Percentiles rank a stretch among this genome's conserved stretches.
Evolutionary conservation across 495 filamentous ascomycete genomes (phyloP).

Genomic region (Aspergillus kassunensis): DNA sequence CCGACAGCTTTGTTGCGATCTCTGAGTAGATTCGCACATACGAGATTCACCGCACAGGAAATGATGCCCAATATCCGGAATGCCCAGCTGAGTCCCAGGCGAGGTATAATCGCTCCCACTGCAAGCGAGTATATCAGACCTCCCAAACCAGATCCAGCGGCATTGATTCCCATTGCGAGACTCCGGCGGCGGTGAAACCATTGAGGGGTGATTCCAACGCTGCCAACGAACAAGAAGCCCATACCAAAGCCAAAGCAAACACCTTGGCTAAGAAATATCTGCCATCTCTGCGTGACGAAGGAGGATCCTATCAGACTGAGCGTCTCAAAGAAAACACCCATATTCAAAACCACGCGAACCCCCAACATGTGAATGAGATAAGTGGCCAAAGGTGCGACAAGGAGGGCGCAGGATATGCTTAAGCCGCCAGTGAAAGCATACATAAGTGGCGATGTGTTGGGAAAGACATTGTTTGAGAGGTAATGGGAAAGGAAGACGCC

Average conservation of each 20-base stretch:
- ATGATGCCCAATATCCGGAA: slow-evolving; percentile 69
- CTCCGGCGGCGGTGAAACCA: slow-evolving; percentile 71
- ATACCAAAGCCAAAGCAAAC: slow-evolving; percentile 71
- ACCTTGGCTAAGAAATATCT: slow-evolving; percentile 72
- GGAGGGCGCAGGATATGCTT: slow-evolving; percentile 59
- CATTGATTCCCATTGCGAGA: slow-evolving; percentile 69
- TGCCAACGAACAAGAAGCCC: slow-evolving; percentile 72
- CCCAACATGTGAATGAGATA: slow-evolving; percentile 50
- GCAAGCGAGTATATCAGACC: slow-evolving; percentile 59
- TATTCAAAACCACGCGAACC: slow-evolving; percentile 52
- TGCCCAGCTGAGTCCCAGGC: slow-evolving; percentile 63
- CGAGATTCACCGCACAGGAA: slow-evolving; percentile 59
- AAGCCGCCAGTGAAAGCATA: slow-evolving; percentile 75
- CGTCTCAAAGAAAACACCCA: slow-evolving; percentile 58
- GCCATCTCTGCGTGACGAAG: slow-evolving; percentile 66
- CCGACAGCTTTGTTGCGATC: slow-evolving; percentile 70
- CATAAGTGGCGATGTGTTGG: slow-evolving; percentile 52
- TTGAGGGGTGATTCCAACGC: slow-evolving; percentile 67
- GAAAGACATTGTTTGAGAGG: slow-evolving; percentile 55
- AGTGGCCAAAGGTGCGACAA: slow-evolving; percentile 64
- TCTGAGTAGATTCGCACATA: slow-evolving; percentile 57
- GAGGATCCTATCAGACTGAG: slow-evolving; percentile 61
- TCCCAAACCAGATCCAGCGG: slow-evolving; percentile 71
- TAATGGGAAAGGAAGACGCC: slow-evolving; percentile 73
- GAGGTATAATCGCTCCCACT: slow-evolving; percentile 52